A percentile compares a stretch with the other conserved stretches of the same genome.
phyloP scores from a whole-genome alignment of 1,139 yeast species.

The Debaryomyces nepalensis region DNA sequence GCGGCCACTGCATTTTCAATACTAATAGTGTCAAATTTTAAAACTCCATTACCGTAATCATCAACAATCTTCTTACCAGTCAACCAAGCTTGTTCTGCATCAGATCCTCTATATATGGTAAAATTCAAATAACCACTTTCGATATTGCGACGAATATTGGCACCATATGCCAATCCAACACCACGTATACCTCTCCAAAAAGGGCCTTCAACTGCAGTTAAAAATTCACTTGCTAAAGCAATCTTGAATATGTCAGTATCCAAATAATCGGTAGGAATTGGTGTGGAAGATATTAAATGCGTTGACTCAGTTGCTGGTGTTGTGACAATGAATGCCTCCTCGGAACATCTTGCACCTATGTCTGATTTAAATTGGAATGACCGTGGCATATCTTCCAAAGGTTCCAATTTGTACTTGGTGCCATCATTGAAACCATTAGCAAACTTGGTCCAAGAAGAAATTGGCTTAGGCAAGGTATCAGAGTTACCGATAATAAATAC shows the following conservation, averaged over 20 bases:
- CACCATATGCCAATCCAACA: slow-evolving; percentile 93
- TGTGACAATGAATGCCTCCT: slow-evolving; percentile 65
- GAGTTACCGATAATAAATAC: slow-evolving; percentile 76
- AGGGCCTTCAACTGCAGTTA: slow-evolving; percentile 94
- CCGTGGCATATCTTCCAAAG: slow-evolving; percentile 50
- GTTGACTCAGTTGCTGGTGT: slow-evolving; percentile 90
- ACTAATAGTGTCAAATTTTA: slow-evolving; percentile 58
- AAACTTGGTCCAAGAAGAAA: slow-evolving; percentile 64
- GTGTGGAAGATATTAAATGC: slow-evolving; percentile 65
- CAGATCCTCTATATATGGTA: slow-evolving; percentile 82
- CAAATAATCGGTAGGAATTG: slow-evolving; percentile 65
- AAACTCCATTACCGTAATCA: slow-evolving; percentile 58
- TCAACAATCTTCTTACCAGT: slow-evolving; percentile 71
- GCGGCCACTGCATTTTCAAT: slow-evolving; percentile 77
- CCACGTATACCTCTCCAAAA: slow-evolving; percentile 98
- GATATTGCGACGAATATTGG: slow-evolving; percentile 57
- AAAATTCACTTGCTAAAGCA: slow-evolving; percentile 73
- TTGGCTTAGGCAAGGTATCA: slow-evolving; percentile 52
- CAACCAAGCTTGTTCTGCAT: slow-evolving; percentile 70
- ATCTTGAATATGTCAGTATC: slow-evolving; percentile 74
- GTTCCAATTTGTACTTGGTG: slow-evolving; percentile 18
- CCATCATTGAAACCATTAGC: slow-evolving; percentile 24
- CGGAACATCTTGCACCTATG: slow-evolving; percentile 57
- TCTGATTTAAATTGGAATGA: slow-evolving; percentile 58
- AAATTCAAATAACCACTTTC: slow-evolving; percentile 74